These are phyloP conservation scores for Margaritispora aquatica DNA, from an alignment of 495 filamentous ascomycete species.

Conservation along the genomic window DNA sequence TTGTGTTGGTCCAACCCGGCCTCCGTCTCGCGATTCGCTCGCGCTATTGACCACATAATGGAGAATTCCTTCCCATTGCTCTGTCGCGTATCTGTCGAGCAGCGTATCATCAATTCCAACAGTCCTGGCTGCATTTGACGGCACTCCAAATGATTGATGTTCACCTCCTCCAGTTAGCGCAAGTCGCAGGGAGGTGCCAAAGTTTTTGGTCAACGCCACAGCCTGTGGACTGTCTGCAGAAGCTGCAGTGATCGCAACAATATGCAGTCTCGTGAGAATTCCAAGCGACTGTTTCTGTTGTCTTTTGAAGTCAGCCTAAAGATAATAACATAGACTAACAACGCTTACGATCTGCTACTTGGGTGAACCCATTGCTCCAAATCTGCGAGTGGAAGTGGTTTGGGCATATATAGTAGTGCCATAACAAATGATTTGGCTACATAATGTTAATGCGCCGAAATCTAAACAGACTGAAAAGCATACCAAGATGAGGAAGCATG, in stretches of 20 bases:
- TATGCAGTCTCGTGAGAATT: slow-evolving; percentile 76
- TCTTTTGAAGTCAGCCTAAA: slow-evolving; percentile 30
- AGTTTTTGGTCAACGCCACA: slow-evolving; percentile 66
- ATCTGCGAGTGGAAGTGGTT: slow-evolving; percentile 65
- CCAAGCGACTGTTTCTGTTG: slow-evolving; percentile 77
- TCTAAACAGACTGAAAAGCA: slow-evolving; percentile 13
- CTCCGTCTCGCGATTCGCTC: slow-evolving; percentile 31
- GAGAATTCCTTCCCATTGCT: slow-evolving; percentile 91
- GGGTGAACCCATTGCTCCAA: slow-evolving; percentile 79
- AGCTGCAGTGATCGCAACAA: slow-evolving; percentile 55
- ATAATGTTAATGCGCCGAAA: slow-evolving; percentile 2
- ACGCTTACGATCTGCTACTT: slow-evolving; percentile 55
- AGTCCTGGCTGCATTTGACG: slow-evolving; percentile 53
- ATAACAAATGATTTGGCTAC: slow-evolving; percentile 92
- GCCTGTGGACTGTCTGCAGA: slow-evolving; percentile 53
- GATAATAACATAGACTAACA: neutral
- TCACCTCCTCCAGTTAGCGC: slow-evolving; percentile 82
- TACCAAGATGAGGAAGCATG: slow-evolving; percentile 90
- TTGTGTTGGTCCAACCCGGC: slow-evolving; percentile 50
- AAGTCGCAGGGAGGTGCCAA: slow-evolving; percentile 68
- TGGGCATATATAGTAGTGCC: slow-evolving; percentile 81
- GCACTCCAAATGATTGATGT: slow-evolving; percentile 85
- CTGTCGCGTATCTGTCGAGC: slow-evolving; percentile 80
- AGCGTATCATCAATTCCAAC: slow-evolving; percentile 54
- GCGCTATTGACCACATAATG: slow-evolving; percentile 79